Base-by-base conservation (phyloP, 1,139 yeast genomes). In the Yamadazyma buinensis region DNA sequence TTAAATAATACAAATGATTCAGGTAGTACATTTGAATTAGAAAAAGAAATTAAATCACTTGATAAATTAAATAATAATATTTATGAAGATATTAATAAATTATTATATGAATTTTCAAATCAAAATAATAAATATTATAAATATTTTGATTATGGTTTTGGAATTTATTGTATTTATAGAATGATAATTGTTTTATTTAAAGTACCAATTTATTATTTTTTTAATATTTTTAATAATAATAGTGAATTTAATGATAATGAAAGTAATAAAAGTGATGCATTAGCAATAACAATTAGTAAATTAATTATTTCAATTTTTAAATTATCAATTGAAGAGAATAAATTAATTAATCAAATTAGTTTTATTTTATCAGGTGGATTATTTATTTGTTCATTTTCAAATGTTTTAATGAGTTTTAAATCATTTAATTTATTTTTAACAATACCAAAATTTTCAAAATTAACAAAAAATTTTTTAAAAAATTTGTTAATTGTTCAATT, bases 381-480 rank as follows among this genome's bases (percentile, higher is more conserved):
- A 42, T 84, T 85, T 45, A 51, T 77, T 7, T 75, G 88, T 36
- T 79, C 88, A 4, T 69, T 84, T 42, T 74, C 81, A n/a, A 76
- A 77, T 40, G 85, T 80, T 2, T 47, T 72, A 30, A 59, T 67
- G 24, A 79, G 86, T 0, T 69, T 79, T 42, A 57, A 53, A 36
- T 66, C 72, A 1, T 58, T 67, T 36, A 57, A 64, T 13, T 48
- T 61, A 26, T 51, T 67, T 26, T 51, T 54, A 15, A 44, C 48
- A 7, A 22, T 28, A 4, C 30, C 36, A 3, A 36, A 37, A 18
- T 25, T 44, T 13, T 49, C 64, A n/a, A 39, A 48, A 15, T 34
- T 33, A 8, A 51, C 57, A 21, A 61, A 59, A 40, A 57, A 48
- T 33, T 64, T 70, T 68, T 44, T 67, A 32, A 61, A 62, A 37